Evolutionary conservation across 2,329 filamentous ascomycete genomes (phyloP), one percentile per base, ranked within the genome.

Genomic region (Tolypocladium tropicale): DNA sequence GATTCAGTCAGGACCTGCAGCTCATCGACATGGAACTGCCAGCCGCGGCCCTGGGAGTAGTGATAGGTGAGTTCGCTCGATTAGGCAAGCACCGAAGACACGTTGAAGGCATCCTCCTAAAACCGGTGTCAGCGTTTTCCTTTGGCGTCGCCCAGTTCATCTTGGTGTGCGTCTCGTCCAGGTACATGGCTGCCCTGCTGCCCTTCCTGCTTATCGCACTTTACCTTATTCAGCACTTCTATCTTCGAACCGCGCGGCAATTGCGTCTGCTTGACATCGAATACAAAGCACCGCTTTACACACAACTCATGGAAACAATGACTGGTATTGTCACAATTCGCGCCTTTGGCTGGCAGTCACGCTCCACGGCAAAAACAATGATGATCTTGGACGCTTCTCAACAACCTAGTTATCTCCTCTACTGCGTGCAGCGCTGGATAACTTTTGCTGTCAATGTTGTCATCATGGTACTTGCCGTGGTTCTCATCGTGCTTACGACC

Each of bases 361-460:
- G 33, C 64, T 75, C 21, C 57, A 62, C 9, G 53, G 39, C 50
- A 39, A 58, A 48, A 55, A 2, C 71, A 37, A 39, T 53, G 51
- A 23, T 7, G 28, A 53, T 83, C 0, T 64, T 85, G 9, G 75
- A 84, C 62, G 69, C 67, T 1, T 82, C 79, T 0, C 80, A 83
- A 58, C 67, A 74, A 11, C 80, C 81, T 0, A 77, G 76, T 16
- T 53, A 53, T 18, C 51, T 53, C 6, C 51, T 53, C 11, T 85
- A 84, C 62, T 72, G 82, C 2, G 75, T 84, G 25, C 82, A 85
- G 64, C 74, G 76, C 49, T 85, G 81, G 81, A 70, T 84, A 2
- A 72, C 65, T 0, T 69, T 84, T 2, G 73, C 76, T 0, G 64
- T 84, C 4, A 71, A 78, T 51, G 56, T 80, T 6, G 65, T 81